Conservation (phyloP, 2,329 filamentous ascomycete species). For the Neofusicoccum kwambonambiense region DNA sequence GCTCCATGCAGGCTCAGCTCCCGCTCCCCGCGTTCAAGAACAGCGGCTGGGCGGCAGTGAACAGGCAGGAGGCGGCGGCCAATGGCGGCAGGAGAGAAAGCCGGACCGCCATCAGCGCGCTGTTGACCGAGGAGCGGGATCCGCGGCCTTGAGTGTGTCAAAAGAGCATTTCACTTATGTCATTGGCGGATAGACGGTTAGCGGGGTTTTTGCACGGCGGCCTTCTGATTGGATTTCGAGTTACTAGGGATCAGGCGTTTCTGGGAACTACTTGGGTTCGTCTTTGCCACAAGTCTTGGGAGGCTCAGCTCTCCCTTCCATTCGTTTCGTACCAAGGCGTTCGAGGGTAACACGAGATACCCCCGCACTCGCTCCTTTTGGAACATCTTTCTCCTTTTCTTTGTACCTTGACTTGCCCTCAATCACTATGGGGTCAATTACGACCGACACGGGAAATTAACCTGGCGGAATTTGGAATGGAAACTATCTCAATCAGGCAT, state of each 20-base stretch:
- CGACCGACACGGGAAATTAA: background rate
- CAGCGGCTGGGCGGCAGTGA: constrained; percentile 1
- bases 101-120: constrained; percentile 8
- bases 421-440: constrained; percentile 5
- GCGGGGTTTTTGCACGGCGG: background rate
- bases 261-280: background rate
- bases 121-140: constrained; percentile 16
- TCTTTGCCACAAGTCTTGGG: background rate
- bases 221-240: background rate
- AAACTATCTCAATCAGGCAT: background rate
- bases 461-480: constrained; percentile 1
- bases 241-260: background rate
- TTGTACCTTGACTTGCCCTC: constrained; percentile 2
- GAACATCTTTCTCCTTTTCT: background rate
- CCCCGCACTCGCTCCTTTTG: constrained; percentile 7
- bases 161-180: background rate
- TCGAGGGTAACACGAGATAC: background rate
- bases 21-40: background rate
- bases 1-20: constrained; percentile 2
- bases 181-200: background rate
- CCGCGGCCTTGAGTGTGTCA: constrained; percentile 1
- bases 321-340: constrained; percentile 8
- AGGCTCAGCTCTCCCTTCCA: background rate
- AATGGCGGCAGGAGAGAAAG: constrained; percentile 10
- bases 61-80: background rate